Percentiles rank a stretch among this genome's conserved stretches.
These are phyloP conservation scores for Amyloporia xantha DNA, from an alignment of 768 basidiomycete genomes.

Conservation along the genomic window DNA sequence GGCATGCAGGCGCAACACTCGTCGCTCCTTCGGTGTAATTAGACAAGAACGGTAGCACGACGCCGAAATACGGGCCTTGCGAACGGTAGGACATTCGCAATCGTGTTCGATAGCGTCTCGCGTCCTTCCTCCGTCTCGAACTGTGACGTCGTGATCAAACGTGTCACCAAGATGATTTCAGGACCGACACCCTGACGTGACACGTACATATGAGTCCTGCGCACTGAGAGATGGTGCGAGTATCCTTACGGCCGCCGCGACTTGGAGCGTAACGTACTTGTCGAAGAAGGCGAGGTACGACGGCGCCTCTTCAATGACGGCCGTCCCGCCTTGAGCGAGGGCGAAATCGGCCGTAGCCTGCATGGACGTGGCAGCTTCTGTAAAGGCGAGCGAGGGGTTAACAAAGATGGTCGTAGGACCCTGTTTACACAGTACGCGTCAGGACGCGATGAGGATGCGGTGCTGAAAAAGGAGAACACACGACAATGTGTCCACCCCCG, in stretches of 20 bases:
- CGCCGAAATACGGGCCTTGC: constrained; percentile 20
- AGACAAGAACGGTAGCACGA: constrained; percentile 19
- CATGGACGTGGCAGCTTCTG: constrained; percentile 35
- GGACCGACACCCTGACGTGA: constrained; percentile 23
- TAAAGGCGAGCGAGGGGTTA: constrained; percentile 34
- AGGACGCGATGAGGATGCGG: neutral
- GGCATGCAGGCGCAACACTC: constrained; percentile 25
- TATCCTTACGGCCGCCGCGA: constrained; percentile 22
- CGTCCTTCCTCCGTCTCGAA: constrained; percentile 21
- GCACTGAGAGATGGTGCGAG: no score
- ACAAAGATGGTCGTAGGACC: constrained; percentile 27
- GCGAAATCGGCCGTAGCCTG: constrained; percentile 24
- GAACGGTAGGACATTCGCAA: constrained; percentile 17
- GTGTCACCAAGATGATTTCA: constrained; percentile 20
- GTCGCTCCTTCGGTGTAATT: constrained; percentile 14
- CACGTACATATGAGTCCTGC: no score
- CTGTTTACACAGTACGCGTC: constrained; percentile 8
- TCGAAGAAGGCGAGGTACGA: constrained; percentile 28
- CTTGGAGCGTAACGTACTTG: constrained; percentile 24
- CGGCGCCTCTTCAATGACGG: constrained; percentile 24
- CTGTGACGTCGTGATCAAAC: constrained; percentile 21
- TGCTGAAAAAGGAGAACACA: constrained; percentile 25
- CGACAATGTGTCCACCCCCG: constrained; percentile 32
- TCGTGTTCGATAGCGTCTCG: constrained; percentile 12
- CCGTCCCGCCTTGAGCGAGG: constrained; percentile 23